Evolutionary conservation across 257 asterid species (phyloP).

Genomic region (Mentha longifolia): DNA sequence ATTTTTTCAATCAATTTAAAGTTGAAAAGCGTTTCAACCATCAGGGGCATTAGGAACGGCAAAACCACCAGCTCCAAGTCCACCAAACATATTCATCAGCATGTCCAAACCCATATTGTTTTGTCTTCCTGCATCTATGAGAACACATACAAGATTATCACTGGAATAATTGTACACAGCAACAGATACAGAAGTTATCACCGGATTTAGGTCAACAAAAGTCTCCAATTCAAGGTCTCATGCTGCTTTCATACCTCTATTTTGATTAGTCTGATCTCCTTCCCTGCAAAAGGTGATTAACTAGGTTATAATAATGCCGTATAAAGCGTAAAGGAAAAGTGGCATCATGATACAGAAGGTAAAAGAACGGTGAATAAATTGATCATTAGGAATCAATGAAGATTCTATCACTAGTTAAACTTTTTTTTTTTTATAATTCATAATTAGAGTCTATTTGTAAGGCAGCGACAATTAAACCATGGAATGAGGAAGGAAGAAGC

Average conservation of each 20-base stretch:
- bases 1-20: background rate
- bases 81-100: slow-evolving; percentile 72
- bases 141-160: slow-evolving; percentile 12
- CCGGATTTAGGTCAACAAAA: background rate
- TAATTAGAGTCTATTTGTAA: background rate
- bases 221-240: background rate
- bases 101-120: slow-evolving; percentile 52
- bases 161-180: background rate
- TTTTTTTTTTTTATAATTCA: background rate
- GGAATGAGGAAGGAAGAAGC: too few relatives aligned
- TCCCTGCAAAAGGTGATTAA: slow-evolving; percentile 45
- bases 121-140: slow-evolving; percentile 46
- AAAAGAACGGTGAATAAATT: background rate
- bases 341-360: background rate
- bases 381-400: background rate
- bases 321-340: background rate
- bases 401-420: background rate
- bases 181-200: slow-evolving; percentile 1
- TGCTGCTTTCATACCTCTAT: slow-evolving; percentile 41
- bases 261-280: slow-evolving; percentile 53
- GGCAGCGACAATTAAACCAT: background rate
- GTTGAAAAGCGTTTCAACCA: slow-evolving; percentile 38
- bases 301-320: slow-evolving; percentile 8
- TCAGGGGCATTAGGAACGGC: slow-evolving; percentile 44
- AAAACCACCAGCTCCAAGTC: slow-evolving; percentile 67